These are phyloP conservation scores for Termitomyces sp. DNA, from an alignment of 1,284 basidiomycete genomes.

Conservation along the genomic window DNA sequence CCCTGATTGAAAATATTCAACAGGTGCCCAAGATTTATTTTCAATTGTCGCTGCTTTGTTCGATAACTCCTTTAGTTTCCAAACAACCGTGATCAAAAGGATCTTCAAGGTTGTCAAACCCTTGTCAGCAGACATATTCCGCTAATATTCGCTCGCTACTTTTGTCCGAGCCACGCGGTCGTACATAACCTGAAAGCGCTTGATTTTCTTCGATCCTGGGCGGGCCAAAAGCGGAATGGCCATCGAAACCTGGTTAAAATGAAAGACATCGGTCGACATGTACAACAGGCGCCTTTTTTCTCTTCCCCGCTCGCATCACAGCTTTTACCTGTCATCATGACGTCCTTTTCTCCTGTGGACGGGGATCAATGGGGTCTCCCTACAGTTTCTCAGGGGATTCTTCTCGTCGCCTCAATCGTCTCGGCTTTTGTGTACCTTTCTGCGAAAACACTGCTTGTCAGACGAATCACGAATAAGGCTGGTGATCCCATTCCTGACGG, in stretches of 20 bases:
- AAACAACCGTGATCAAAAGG: slow-evolving; percentile 5
- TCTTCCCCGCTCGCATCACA: slow-evolving; percentile 4
- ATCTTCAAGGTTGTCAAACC: slow-evolving; percentile 4
- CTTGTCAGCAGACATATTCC: slow-evolving; percentile 6
- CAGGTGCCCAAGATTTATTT: slow-evolving; percentile 9
- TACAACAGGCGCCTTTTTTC: background rate
- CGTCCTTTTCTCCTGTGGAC: slow-evolving; percentile 4
- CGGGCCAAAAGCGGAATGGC: slow-evolving; percentile 5
- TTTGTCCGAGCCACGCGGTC: slow-evolving; percentile 12
- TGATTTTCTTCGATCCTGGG: slow-evolving; percentile 1
- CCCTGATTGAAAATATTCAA: slow-evolving; percentile 9
- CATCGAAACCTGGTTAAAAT: slow-evolving; percentile 9
- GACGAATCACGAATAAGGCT: slow-evolving; percentile 18
- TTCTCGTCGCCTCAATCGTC: slow-evolving; percentile 20
- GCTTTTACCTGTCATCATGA: slow-evolving; percentile 12
- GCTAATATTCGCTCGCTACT: slow-evolving; percentile 1
- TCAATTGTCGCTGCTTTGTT: slow-evolving; percentile 8
- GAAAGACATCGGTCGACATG: background rate
- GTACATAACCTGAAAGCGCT: background rate
- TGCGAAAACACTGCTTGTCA: slow-evolving; percentile 9
- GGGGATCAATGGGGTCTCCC: slow-evolving; percentile 8
- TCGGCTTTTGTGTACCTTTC: slow-evolving; percentile 21
- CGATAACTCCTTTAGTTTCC: slow-evolving; percentile 1
- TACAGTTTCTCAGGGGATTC: slow-evolving; percentile 16
- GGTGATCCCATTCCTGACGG: slow-evolving; percentile 27